These are phyloP conservation scores for Neophaeococcomyces aloes DNA, from an alignment of 2,329 filamentous ascomycete genomes.

Conservation along the genomic window DNA sequence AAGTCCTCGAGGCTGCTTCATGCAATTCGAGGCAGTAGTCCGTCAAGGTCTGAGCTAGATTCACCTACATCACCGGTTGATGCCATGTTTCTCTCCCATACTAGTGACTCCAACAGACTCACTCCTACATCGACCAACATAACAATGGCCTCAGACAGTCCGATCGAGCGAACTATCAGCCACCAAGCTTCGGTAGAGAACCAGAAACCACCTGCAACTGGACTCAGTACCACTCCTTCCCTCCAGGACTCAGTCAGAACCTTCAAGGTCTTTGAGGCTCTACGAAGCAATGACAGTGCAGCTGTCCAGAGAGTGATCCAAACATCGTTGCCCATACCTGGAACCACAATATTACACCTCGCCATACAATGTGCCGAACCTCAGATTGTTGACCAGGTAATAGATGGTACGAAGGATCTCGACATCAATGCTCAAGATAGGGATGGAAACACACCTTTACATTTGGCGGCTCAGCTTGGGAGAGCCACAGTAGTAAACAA, in stretches of 20 bases:
- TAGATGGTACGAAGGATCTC: slow-evolving; percentile 60
- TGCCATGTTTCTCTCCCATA: background rate
- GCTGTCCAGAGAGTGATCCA: slow-evolving; percentile 76
- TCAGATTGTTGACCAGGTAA: slow-evolving; percentile 86
- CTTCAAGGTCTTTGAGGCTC: slow-evolving; percentile 85
- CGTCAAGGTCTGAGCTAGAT: slow-evolving; percentile 30
- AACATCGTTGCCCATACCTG: slow-evolving; percentile 44
- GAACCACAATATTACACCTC: slow-evolving; percentile 83
- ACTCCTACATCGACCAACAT: slow-evolving; percentile 21
- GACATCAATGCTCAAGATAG: slow-evolving; percentile 86
- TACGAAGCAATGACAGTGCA: slow-evolving; percentile 80
- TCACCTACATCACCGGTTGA: slow-evolving; percentile 12
- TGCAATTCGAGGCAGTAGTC: slow-evolving; percentile 43
- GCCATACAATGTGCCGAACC: slow-evolving; percentile 92
- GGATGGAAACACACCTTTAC: slow-evolving; percentile 88
- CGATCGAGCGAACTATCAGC: slow-evolving; percentile 23
- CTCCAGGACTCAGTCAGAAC: slow-evolving; percentile 92
- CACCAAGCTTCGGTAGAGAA: slow-evolving; percentile 25
- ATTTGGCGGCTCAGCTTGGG: slow-evolving; percentile 75
- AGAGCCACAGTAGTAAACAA: slow-evolving; percentile 70
- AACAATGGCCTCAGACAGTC: slow-evolving; percentile 22
- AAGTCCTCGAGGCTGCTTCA: slow-evolving; percentile 45
- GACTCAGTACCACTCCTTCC: slow-evolving; percentile 35
- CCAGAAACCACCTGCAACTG: slow-evolving; percentile 27
- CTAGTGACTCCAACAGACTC: slow-evolving; percentile 9